Base-by-base conservation (phyloP, 805 yeast genomes). In the Kodamaea laetipori region DNA sequence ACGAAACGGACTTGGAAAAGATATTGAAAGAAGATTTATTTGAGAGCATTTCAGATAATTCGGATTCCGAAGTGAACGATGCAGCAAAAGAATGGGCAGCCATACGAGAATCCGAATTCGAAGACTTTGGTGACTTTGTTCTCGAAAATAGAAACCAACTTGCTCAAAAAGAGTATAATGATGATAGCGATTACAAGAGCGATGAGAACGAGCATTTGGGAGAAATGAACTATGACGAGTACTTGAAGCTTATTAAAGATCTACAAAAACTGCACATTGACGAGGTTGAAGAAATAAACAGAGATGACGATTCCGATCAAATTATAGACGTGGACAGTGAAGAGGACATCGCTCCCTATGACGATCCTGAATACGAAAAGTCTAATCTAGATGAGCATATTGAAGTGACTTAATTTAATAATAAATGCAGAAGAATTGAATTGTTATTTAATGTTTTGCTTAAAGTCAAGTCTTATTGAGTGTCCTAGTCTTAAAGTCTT, bases 121-220 rank as follows among this genome's bases (percentile, higher is more conserved):
- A 23, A 16, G 53, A 50, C 34, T 50, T 50, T 36, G 38, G 30
- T 7, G 46, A 41, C 27, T 50, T 40, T 19, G 26, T 41, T 21
- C 17, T 26, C 12, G 49, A 47, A 32, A 25, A 28, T 8, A 37
- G 36, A 15, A 28, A 27, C 5, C 34, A 30, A 13, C 19, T 30
- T 6, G 37, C 41, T 16, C 39, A 44, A 15, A 46, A 49, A 27
- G 48, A 49, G 16, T 50, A 50, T 23, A 50, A 50, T 21, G 50
- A 50, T 28, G 54, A 50, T 19, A 49, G 51, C 19, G 53, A 49
- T 17, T 49, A 49, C 24, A 36, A 34, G 4, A 43, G 44, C n/a
- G 46, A 39, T 21, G 39, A 26, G 21, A 27, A 23, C n/a, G 42
- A 37, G 15, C 13, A 15, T 16, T 13, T 17, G 9, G 46, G 34